Conservation (phyloP, 2,329 filamentous ascomycete species). For the Diaporthe vexans region DNA sequence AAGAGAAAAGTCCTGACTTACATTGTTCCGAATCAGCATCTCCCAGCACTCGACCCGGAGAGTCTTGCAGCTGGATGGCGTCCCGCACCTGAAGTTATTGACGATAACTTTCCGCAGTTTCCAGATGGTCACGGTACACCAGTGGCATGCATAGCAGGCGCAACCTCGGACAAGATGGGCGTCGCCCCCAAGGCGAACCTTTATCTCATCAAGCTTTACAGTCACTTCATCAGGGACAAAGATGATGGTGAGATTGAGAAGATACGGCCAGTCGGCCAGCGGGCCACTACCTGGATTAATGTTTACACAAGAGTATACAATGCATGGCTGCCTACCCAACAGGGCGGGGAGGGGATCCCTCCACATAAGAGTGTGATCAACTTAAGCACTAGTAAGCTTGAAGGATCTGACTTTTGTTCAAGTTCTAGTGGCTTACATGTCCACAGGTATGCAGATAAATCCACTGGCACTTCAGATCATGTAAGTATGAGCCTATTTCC, state of each 20-base stretch:
- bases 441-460: not conserved
- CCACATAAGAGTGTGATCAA: constrained; percentile 21
- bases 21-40: constrained; percentile 11
- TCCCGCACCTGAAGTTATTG: not conserved
- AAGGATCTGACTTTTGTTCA: not conserved
- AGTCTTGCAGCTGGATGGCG: not conserved
- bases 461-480: too few relatives aligned
- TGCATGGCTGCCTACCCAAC: not conserved
- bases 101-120: not conserved
- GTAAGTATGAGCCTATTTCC: too few relatives aligned
- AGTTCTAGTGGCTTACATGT: not conserved
- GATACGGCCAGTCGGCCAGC: not conserved
- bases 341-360: not conserved
- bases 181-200: constrained; percentile 22
- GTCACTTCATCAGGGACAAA: not conserved
- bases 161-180: not conserved
- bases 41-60: not conserved
- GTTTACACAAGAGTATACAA: not conserved
- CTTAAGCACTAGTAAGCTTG: not conserved
- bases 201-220: constrained; percentile 3
- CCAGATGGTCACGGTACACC: constrained; percentile 6
- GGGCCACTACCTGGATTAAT: not conserved
- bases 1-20: constrained; percentile 5
- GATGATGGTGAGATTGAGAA: not conserved
- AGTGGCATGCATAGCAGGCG: constrained; percentile 16